Evolutionary conservation across 139 green algal genomes (phyloP).

Genomic region (Penium margaritaceum): DNA sequence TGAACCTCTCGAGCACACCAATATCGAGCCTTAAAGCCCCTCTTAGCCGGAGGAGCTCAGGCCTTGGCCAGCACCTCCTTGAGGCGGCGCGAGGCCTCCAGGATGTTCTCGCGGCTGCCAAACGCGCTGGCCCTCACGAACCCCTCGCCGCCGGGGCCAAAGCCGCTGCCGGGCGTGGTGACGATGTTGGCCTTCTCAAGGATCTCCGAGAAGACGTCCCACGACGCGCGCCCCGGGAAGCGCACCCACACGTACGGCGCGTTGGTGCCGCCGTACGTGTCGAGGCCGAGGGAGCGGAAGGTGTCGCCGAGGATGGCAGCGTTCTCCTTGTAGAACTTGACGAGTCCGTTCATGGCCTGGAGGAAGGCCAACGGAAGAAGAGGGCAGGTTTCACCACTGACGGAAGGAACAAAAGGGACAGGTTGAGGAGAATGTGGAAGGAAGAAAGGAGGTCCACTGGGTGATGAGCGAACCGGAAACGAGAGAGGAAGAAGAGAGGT

Average conservation of each 20-base stretch:
- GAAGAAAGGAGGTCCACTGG: no score
- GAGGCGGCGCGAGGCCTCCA: slow-evolving; percentile 49
- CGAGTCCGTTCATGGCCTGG: slow-evolving; percentile 70
- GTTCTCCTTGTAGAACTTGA: slow-evolving; percentile 98
- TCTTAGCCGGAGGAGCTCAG: no score
- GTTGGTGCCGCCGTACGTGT: slow-evolving; percentile 80
- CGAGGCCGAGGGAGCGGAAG: slow-evolving; percentile 90
- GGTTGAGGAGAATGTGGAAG: no score
- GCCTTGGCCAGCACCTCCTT: slow-evolving; percentile 48
- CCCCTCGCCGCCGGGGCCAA: slow-evolving; percentile 87
- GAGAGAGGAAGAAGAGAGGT: no score
- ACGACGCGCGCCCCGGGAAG: slow-evolving; percentile 75
- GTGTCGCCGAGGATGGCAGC: slow-evolving; percentile 74
- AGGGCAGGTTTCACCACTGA: no score
- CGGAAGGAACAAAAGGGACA: no score
- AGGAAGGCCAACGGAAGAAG: no score
- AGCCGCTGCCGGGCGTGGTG: slow-evolving; percentile 88
- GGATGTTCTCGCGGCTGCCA: slow-evolving; percentile 64
- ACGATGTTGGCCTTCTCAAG: slow-evolving; percentile 74
- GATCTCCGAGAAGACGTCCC: slow-evolving; percentile 88
- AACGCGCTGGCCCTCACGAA: slow-evolving; percentile 93
- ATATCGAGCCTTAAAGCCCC: no score
- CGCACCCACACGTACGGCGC: slow-evolving; percentile 97
- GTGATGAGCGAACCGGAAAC: no score
- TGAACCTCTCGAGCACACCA: no score